Conservation (phyloP, 208 protist genomes). For the Trypanosoma brucei region DNA sequence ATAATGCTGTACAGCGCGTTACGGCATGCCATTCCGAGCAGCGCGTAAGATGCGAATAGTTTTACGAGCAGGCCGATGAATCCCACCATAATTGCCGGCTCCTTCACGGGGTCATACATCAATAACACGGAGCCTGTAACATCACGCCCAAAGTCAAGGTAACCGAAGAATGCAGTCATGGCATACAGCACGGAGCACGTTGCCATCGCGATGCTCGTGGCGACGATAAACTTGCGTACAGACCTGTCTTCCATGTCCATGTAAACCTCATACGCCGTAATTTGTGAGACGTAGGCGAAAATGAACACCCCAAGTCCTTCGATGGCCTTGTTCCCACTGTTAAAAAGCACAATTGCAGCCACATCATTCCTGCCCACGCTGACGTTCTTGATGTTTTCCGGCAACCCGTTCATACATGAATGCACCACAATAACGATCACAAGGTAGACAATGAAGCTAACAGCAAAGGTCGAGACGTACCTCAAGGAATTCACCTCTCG, state of each 20-base stretch:
- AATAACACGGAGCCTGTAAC: conserved; percentile 45
- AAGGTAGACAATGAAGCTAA: conserved; percentile 60
- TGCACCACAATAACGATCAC: conserved; percentile 43
- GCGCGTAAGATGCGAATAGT: conserved; percentile 43
- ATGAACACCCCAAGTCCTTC: conserved; percentile 31
- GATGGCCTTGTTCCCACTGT: conserved; percentile 13
- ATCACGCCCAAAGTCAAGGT: conserved; percentile 50
- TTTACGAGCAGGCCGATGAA: conserved; percentile 61
- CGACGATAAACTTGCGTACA: conserved; percentile 32
- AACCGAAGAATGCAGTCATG: conserved; percentile 49
- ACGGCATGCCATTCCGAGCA: conserved; percentile 53
- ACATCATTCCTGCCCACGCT: neutral
- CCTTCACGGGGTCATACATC: conserved; percentile 55
- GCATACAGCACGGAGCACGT: conserved; percentile 56
- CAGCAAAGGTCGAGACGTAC: conserved; percentile 44
- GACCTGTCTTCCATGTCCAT: conserved; percentile 37
- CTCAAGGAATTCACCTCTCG: conserved; percentile 60
- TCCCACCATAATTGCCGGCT: conserved; percentile 46
- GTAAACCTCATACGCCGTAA: conserved; percentile 18
- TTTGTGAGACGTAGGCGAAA: conserved; percentile 53
- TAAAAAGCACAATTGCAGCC: conserved; percentile 8
- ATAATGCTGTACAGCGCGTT: conserved; percentile 54
- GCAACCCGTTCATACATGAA: conserved; percentile 31
- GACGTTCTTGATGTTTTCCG: neutral
- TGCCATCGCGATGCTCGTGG: conserved; percentile 30